A percentile compares a stretch with the other conserved stretches of the same genome.
These are phyloP conservation scores for Naganishia kalamii DNA, from an alignment of 768 basidiomycete genomes.

Conservation along the genomic window DNA sequence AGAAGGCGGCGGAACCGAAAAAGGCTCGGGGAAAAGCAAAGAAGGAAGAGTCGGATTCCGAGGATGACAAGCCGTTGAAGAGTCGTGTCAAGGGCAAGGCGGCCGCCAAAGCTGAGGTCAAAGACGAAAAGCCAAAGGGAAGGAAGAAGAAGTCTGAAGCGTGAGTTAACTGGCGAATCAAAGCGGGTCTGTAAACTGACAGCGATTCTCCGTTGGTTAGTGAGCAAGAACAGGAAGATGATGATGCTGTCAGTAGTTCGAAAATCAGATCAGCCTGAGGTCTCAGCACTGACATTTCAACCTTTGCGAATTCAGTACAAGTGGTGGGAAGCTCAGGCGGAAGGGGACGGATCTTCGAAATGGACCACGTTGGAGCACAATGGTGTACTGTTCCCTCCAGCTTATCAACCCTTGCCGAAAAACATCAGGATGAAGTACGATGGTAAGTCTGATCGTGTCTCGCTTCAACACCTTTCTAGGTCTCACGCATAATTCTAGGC, in stretches of 20 bases:
- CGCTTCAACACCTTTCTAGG: background rate
- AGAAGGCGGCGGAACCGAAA: slow-evolving; percentile 9
- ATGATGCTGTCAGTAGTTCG: slow-evolving; percentile 5
- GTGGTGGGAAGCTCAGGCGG: slow-evolving; percentile 62
- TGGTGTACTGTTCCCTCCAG: slow-evolving; percentile 91
- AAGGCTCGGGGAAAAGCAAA: slow-evolving; percentile 6
- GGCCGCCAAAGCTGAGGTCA: slow-evolving; percentile 7
- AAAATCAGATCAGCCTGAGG: background rate
- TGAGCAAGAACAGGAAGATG: slow-evolving; percentile 63
- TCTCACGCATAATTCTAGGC: slow-evolving; percentile 52
- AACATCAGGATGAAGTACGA: slow-evolving; percentile 91
- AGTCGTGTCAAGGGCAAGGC: slow-evolving; percentile 13
- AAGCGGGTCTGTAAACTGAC: background rate
- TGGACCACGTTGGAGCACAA: slow-evolving; percentile 94
- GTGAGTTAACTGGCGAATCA: background rate
- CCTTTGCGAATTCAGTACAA: slow-evolving; percentile 49
- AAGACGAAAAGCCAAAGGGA: slow-evolving; percentile 19
- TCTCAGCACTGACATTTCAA: background rate
- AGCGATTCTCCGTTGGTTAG: background rate
- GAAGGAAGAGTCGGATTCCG: slow-evolving; percentile 9
- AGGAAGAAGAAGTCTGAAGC: slow-evolving; percentile 28
- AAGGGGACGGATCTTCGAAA: slow-evolving; percentile 67
- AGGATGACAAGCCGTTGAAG: slow-evolving; percentile 14
- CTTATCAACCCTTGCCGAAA: slow-evolving; percentile 76
- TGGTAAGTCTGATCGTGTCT: slow-evolving; percentile 53